Percentiles rank a stretch among this genome's conserved stretches.
Conservation (phyloP, 495 filamentous ascomycete genomes). For the Podospora australis region DNA sequence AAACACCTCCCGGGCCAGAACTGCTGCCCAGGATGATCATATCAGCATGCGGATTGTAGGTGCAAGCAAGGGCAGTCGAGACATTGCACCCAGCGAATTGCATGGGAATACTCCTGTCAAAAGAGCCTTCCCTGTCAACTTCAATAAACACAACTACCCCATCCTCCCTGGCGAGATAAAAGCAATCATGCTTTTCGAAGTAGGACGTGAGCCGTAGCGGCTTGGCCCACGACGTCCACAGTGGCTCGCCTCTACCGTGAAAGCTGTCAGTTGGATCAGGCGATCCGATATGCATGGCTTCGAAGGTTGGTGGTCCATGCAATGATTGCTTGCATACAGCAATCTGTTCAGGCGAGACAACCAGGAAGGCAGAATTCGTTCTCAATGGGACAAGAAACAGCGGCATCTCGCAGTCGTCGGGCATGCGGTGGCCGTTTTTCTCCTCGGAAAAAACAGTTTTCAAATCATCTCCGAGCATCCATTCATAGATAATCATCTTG, state of each 20-base stretch:
- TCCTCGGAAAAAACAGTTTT: slow-evolving; percentile 31
- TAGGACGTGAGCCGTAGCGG: slow-evolving; percentile 56
- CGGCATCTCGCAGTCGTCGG: slow-evolving; percentile 54
- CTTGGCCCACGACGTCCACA: slow-evolving; percentile 65
- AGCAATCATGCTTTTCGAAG: slow-evolving; percentile 55
- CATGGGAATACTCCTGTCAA: slow-evolving; percentile 46
- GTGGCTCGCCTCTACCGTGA: slow-evolving; percentile 33
- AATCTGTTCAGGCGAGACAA: slow-evolving; percentile 53
- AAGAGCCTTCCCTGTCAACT: slow-evolving; percentile 46
- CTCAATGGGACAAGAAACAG: slow-evolving; percentile 63
- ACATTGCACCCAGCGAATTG: slow-evolving; percentile 57
- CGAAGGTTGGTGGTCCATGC: slow-evolving; percentile 41
- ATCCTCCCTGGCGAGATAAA: slow-evolving; percentile 77
- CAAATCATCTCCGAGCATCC: slow-evolving; percentile 48
- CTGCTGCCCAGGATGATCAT: slow-evolving; percentile 75
- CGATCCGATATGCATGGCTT: slow-evolving; percentile 26
- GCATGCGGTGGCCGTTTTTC: slow-evolving; percentile 45
- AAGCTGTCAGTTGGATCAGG: slow-evolving; percentile 29
- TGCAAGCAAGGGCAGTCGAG: slow-evolving; percentile 58
- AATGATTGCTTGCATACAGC: slow-evolving; percentile 54
- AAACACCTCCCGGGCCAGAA: slow-evolving; percentile 72
- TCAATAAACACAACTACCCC: slow-evolving; percentile 65
- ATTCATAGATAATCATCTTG: slow-evolving; percentile 66
- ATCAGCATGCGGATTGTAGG: slow-evolving; percentile 52
- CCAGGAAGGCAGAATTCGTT: slow-evolving; percentile 56